Evolutionary conservation across 176 grass and related monocot species (phyloP).

Genomic region (Aegilops tauschii): DNA sequence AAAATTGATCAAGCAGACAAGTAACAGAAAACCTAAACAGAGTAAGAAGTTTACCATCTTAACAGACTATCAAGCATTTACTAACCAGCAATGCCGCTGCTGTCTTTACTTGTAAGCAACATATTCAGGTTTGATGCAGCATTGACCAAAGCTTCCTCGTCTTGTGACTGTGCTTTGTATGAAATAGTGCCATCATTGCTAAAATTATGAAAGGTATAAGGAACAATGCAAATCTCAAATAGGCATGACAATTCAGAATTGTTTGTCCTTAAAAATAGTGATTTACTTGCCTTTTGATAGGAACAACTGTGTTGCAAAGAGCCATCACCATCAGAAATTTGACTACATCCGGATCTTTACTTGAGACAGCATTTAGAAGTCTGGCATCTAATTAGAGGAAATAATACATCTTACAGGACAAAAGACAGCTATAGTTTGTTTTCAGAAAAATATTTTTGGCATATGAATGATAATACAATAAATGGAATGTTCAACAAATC

Average conservation of each 20-base stretch:
- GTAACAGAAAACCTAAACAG: not conserved
- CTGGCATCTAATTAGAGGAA: constrained; percentile 67
- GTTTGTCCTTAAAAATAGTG: not conserved
- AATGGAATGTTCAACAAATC: not conserved
- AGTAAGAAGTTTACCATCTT: constrained; percentile 7
- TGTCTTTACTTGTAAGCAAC: constrained; percentile 72
- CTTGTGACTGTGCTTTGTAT: constrained; percentile 96
- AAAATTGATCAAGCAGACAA: constrained; percentile 11
- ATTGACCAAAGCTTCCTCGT: constrained; percentile 93
- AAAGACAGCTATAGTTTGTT: constrained; percentile 9
- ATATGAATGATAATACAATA: not conserved
- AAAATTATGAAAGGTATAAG: constrained; percentile 29
- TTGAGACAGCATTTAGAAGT: constrained; percentile 71
- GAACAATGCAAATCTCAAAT: constrained; percentile 5
- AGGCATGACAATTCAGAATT: constrained; percentile 12
- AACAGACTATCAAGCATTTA: constrained; percentile 25
- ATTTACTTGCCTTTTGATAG: constrained; percentile 65
- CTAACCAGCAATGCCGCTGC: constrained; percentile 56
- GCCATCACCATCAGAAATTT: constrained; percentile 85
- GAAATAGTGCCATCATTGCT: constrained; percentile 56
- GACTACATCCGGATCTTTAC: constrained; percentile 69
- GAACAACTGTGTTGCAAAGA: constrained; percentile 93
- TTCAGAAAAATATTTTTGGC: not conserved
- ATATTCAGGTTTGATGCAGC: constrained; percentile 76
- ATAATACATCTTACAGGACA: constrained; percentile 28